Evolutionary conservation across 306 rosid genomes (phyloP).

Genomic region (Vigna mungo): DNA sequence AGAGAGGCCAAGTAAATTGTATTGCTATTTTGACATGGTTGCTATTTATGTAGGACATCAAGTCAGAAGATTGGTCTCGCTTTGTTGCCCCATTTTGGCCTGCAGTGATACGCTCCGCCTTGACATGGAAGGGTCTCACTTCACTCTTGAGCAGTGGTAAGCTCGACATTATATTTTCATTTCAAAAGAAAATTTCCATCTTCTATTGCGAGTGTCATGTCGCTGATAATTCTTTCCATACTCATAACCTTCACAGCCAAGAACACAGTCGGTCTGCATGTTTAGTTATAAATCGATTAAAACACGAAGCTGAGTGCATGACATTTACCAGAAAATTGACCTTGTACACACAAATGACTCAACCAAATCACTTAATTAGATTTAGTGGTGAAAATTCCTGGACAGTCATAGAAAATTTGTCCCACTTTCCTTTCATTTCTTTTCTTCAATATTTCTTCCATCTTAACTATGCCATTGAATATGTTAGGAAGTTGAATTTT

Average conservation of each 20-base stretch:
- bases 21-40: constrained; percentile 13
- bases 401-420: neutral
- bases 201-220: neutral
- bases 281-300: neutral
- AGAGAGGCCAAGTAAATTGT: constrained; percentile 3
- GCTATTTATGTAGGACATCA: constrained; percentile 65
- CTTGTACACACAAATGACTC: neutral
- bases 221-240: constrained; percentile 9
- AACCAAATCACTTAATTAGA: neutral
- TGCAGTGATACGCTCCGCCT: constrained; percentile 84
- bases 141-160: constrained; percentile 75
- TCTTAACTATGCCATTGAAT: neutral
- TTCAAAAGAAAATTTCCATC: neutral
- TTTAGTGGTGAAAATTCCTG: neutral
- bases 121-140: constrained; percentile 83
- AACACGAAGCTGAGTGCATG: neutral
- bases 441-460: neutral
- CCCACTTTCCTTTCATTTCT: neutral
- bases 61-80: constrained; percentile 81
- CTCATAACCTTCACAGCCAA: neutral
- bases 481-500: neutral
- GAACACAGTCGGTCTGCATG: neutral
- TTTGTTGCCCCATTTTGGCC: constrained; percentile 96
- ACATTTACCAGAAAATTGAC: constrained; percentile 10
- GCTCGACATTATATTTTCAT: constrained; percentile 17